Conservation (phyloP, 2,329 filamentous ascomycete genomes). For the Clarireedia monteithiana region DNA sequence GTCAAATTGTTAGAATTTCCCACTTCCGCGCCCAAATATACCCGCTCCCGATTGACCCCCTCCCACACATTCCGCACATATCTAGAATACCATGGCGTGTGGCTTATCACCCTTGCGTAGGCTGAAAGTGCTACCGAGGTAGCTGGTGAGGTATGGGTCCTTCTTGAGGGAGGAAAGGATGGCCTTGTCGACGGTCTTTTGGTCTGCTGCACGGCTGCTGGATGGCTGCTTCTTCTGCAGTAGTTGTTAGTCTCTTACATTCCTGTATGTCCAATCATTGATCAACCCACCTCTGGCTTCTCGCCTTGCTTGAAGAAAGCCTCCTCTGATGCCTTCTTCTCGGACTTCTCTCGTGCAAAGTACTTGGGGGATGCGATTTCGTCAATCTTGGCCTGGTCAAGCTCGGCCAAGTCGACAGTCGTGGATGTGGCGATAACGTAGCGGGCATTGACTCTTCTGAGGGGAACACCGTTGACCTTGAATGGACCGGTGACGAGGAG, state of each 20-base stretch:
- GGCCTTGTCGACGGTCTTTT: constrained; percentile 98
- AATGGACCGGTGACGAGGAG: constrained; percentile 99
- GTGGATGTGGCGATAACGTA: constrained; percentile 89
- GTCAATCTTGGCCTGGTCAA: constrained; percentile 86
- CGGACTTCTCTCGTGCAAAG: constrained; percentile 91
- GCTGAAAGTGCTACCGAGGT: constrained; percentile 94
- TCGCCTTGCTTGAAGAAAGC: constrained; percentile 99
- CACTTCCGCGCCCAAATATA: constrained; percentile 35
- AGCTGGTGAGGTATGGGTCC: constrained; percentile 86
- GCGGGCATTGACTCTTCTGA: constrained; percentile 87
- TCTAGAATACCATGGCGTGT: constrained; percentile 99
- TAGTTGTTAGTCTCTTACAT: not conserved
- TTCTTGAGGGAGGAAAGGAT: constrained; percentile 96
- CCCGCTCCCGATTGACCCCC: constrained; percentile 10
- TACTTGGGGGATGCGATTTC: constrained; percentile 70
- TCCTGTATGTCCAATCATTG: constrained; percentile 7
- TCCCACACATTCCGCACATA: constrained; percentile 17
- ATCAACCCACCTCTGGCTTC: constrained; percentile 77
- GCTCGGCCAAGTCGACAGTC: constrained; percentile 74
- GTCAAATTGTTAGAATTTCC: constrained; percentile 39
- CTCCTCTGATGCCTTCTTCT: constrained; percentile 95
- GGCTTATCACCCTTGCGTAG: constrained; percentile 99
- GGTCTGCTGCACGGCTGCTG: constrained; percentile 88
- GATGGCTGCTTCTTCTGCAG: constrained; percentile 91
- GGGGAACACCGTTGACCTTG: constrained; percentile 99